A percentile compares a stretch with the other conserved stretches of the same genome.
phyloP scores from a whole-genome alignment of 768 basidiomycete species.

The Porphyrellus cyaneotinctus region DNA sequence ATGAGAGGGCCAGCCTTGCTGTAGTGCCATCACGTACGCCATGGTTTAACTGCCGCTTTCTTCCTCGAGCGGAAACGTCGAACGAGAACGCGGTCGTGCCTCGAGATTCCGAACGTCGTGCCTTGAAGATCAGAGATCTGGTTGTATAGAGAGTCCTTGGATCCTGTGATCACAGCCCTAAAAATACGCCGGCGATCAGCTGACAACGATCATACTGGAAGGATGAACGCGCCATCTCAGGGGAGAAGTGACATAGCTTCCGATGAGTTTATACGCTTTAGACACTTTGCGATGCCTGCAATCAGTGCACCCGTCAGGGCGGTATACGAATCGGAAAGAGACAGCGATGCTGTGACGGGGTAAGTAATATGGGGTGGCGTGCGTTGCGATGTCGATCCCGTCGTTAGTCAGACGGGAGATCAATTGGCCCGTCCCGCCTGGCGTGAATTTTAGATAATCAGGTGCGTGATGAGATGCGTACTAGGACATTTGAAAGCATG shows the following conservation, averaged over 20 bases:
- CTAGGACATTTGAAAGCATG: constrained; percentile 86
- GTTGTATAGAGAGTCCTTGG: constrained; percentile 61
- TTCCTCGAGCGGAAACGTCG: not conserved
- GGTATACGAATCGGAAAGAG: constrained; percentile 35
- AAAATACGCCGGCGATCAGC: not conserved
- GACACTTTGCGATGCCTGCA: constrained; percentile 91
- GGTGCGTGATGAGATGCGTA: constrained; percentile 28
- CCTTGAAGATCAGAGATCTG: constrained; percentile 71
- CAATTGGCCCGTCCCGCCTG: constrained; percentile 83
- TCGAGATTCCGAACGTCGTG: constrained; percentile 84
- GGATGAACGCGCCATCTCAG: constrained; percentile 65
- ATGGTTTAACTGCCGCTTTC: constrained; percentile 85
- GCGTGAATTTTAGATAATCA: constrained; percentile 20
- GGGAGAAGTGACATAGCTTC: constrained; percentile 86
- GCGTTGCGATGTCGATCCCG: constrained; percentile 84
- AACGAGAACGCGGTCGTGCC: too few species aligned
- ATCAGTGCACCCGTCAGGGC: constrained; percentile 90
- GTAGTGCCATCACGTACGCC: constrained; percentile 91
- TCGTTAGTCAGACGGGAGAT: constrained; percentile 70
- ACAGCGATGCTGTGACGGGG: not conserved
- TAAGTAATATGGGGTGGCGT: constrained; percentile 21
- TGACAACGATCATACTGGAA: not conserved
- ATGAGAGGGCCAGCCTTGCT: constrained; percentile 82
- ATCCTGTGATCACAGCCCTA: constrained; percentile 91
- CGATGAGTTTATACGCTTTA: constrained; percentile 83